Conservation (phyloP, 2,329 filamentous ascomycete genomes). For the Zopfia rhizophila region DNA sequence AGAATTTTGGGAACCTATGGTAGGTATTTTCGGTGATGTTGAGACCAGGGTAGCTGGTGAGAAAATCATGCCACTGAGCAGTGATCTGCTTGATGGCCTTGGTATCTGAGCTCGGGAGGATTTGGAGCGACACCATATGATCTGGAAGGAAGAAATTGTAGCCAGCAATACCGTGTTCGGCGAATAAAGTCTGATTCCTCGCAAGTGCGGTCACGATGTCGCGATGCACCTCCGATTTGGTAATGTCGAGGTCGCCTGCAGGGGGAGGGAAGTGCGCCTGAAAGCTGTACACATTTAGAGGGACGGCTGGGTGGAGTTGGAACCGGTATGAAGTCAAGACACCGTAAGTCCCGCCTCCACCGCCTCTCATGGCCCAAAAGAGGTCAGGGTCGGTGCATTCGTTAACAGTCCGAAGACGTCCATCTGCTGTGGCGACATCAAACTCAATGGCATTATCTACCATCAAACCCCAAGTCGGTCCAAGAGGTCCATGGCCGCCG, state of each 20-base stretch:
- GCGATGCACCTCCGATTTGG: conserved; percentile 42
- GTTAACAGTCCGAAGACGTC: conserved; percentile 42
- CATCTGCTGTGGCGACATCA: conserved; percentile 47
- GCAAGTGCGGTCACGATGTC: conserved; percentile 44
- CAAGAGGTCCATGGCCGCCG: conserved; percentile 66
- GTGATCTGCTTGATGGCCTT: conserved; percentile 39
- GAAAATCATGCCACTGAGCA: conserved; percentile 42
- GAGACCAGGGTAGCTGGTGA: conserved; percentile 43
- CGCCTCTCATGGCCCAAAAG: conserved; percentile 51
- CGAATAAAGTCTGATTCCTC: conserved; percentile 41
- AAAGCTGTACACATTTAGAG: conserved; percentile 50
- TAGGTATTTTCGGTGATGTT: conserved; percentile 45
- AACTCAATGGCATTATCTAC: conserved; percentile 50
- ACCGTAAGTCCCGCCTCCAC: conserved; percentile 49
- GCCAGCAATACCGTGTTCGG: conserved; percentile 42
- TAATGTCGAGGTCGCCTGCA: conserved; percentile 34
- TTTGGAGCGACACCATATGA: conserved; percentile 44
- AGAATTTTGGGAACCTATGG: conserved; percentile 43
- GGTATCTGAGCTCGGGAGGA: conserved; percentile 40
- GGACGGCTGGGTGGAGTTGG: conserved; percentile 44
- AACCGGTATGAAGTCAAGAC: conserved; percentile 51
- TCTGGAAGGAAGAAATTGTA: conserved; percentile 48
- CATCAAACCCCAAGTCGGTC: conserved; percentile 55
- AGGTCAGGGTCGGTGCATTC: conserved; percentile 47
- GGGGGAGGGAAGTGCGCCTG: conserved; percentile 40